Conservation (phyloP, 768 basidiomycete species). For the Trametes cinnabarina region DNA sequence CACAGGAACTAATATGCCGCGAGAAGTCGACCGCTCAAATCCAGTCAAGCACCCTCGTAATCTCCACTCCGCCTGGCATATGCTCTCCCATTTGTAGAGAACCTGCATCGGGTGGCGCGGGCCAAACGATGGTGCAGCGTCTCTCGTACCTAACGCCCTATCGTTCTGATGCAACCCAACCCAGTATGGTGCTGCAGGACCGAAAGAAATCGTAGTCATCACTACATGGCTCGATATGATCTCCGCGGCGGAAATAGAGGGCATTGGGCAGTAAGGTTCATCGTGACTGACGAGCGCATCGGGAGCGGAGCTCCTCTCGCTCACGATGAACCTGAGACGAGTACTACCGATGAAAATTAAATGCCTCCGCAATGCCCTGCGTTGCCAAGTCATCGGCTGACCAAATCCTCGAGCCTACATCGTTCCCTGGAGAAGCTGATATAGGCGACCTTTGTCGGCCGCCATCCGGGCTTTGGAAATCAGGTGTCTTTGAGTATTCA, state of each 20-base stretch:
- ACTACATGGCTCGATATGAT: background rate
- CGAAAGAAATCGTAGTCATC: background rate
- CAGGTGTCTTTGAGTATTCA: too few species aligned
- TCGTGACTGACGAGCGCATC: conserved; percentile 6
- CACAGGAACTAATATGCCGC: conserved; percentile 3
- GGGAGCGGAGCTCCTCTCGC: conserved; percentile 6
- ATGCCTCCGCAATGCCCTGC: conserved; percentile 11
- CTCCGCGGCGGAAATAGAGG: conserved; percentile 13
- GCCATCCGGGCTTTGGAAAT: too few species aligned
- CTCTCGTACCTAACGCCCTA: background rate
- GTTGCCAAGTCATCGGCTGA: background rate
- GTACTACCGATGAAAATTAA: background rate
- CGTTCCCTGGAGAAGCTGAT: background rate
- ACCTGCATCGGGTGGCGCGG: conserved; percentile 7
- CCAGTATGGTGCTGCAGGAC: background rate
- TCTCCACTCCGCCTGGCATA: conserved; percentile 3
- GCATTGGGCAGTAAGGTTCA: conserved; percentile 7
- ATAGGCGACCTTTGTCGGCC: too few species aligned
- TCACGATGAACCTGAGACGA: conserved; percentile 2
- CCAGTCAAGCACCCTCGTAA: conserved; percentile 6
- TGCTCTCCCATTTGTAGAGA: background rate
- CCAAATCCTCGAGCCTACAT: background rate
- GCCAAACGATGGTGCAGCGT: background rate
- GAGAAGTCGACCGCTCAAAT: background rate
- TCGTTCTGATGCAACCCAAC: background rate